Percentiles rank a stretch among this genome's conserved stretches.
Evolutionary conservation across 1,284 basidiomycete genomes (phyloP).

Genomic region (Cryptococcus sp.): DNA sequence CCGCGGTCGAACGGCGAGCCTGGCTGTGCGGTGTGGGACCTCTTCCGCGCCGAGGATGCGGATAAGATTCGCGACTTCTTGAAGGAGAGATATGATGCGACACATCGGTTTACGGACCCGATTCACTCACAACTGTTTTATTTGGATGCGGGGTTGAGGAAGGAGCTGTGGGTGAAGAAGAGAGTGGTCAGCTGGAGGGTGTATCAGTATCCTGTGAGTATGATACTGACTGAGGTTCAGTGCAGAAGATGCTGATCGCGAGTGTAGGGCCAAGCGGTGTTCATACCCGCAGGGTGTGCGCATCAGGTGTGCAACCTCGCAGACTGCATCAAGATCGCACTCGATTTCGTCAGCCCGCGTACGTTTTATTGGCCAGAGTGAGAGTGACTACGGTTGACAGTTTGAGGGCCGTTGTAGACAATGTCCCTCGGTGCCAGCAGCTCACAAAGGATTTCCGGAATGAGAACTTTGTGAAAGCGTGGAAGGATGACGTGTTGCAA

Average conservation of each 20-base stretch:
- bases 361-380: conserved; percentile 23
- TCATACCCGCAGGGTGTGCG: conserved; percentile 93
- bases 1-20: conserved; percentile 52
- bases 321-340: conserved; percentile 93
- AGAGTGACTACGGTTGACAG: background rate
- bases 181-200: conserved; percentile 76
- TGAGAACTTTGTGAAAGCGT: conserved; percentile 77
- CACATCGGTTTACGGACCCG: conserved; percentile 60
- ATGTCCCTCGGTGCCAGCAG: conserved; percentile 75
- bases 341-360: conserved; percentile 85
- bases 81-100: conserved; percentile 44
- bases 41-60: conserved; percentile 81
- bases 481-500: conserved; percentile 94
- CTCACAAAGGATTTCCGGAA: conserved; percentile 83
- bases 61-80: conserved; percentile 72
- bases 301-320: conserved; percentile 76
- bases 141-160: conserved; percentile 66
- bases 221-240: no score
- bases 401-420: conserved; percentile 55
- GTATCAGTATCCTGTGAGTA: conserved; percentile 67
- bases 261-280: conserved; percentile 75
- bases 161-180: conserved; percentile 63
- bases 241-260: background rate
- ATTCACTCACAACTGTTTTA: conserved; percentile 90
- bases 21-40: conserved; percentile 88